Evolutionary conservation across 2,329 filamentous ascomycete species (phyloP).

Genomic region (Albophoma yamanashiensis): DNA sequence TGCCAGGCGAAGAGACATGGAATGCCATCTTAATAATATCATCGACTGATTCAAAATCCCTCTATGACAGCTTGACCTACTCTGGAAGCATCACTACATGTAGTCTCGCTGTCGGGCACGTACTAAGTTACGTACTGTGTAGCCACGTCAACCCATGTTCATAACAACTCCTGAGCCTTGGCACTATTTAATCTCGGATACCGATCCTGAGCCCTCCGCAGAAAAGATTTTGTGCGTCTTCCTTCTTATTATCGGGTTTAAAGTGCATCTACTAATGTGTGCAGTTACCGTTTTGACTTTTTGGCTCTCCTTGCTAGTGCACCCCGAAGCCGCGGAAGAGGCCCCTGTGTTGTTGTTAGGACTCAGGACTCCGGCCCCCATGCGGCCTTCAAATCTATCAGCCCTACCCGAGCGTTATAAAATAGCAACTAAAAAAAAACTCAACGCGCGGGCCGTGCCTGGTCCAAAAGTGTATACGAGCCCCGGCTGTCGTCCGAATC

Average conservation of each 20-base stretch:
- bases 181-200: background rate
- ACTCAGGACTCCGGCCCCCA: background rate
- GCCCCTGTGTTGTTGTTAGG: background rate
- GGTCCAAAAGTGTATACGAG: background rate
- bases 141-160: background rate
- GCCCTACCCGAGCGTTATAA: background rate
- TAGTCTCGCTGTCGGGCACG: background rate
- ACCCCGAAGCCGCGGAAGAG: background rate
- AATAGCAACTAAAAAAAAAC: background rate
- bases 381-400: background rate
- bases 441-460: background rate
- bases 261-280: no score
- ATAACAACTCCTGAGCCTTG: background rate
- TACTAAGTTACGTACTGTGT: background rate
- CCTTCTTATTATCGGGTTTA: background rate
- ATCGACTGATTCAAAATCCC: no score
- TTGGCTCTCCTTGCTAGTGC: background rate
- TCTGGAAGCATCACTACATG: background rate
- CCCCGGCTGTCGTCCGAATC: background rate
- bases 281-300: no score
- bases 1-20: no score
- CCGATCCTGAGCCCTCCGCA: background rate
- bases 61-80: background rate
- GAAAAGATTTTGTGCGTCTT: background rate
- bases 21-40: no score